A percentile compares a stretch with the other conserved stretches of the same genome.
phyloP scores from a whole-genome alignment of 2,329 filamentous ascomycete species.

The Calonectria montana region DNA sequence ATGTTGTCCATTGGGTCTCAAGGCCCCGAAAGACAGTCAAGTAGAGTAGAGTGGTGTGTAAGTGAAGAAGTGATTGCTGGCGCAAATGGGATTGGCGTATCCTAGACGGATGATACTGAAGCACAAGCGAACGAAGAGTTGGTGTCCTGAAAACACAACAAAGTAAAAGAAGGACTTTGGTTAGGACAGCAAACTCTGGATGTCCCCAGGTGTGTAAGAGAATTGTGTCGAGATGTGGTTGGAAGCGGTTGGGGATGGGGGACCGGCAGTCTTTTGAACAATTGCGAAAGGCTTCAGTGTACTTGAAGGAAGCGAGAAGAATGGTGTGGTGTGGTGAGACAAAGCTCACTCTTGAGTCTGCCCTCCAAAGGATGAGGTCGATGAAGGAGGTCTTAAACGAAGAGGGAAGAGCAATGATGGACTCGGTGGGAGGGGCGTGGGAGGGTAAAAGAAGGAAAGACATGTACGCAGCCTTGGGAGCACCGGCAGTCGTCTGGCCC shows the following conservation, averaged over 20 bases:
- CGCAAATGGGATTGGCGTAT: background rate
- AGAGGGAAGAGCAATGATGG: constrained; percentile 41
- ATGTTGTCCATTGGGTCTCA: constrained; percentile 43
- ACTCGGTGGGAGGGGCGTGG: constrained; percentile 45
- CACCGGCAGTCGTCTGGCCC: constrained; percentile 42
- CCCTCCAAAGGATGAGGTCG: constrained; percentile 48
- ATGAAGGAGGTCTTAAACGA: constrained; percentile 46
- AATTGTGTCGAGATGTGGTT: constrained; percentile 27
- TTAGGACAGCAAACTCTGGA: background rate
- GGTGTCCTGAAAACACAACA: constrained; percentile 9
- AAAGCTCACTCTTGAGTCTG: constrained; percentile 44
- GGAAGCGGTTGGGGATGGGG: constrained; percentile 29
- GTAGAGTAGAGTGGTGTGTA: background rate
- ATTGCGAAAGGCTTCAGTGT: constrained; percentile 31
- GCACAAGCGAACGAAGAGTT: constrained; percentile 23
- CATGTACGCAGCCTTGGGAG: constrained; percentile 40
- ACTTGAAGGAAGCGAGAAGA: constrained; percentile 45
- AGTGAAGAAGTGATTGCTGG: background rate
- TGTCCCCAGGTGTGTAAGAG: background rate
- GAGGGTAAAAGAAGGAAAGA: constrained; percentile 52
- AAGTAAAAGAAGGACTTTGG: constrained; percentile 7
- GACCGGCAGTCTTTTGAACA: constrained; percentile 45
- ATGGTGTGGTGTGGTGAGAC: constrained; percentile 47
- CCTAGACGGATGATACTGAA: constrained; percentile 1
- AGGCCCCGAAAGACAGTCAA: constrained; percentile 24